These are phyloP conservation scores for Akanthomyces uredinophilus DNA, from an alignment of 2,329 filamentous ascomycete species.

Conservation along the genomic window DNA sequence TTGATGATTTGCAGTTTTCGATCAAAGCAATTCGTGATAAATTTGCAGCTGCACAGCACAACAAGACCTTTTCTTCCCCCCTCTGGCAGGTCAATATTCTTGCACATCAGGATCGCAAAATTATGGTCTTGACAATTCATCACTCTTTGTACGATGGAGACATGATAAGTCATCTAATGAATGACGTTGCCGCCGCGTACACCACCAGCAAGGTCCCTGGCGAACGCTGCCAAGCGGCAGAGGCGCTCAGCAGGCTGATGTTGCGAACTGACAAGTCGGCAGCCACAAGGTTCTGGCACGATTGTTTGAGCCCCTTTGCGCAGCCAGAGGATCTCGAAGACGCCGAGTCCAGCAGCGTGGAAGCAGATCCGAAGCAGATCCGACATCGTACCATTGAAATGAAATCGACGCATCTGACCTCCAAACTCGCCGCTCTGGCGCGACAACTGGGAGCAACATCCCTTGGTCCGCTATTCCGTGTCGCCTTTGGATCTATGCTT, in stretches of 20 bases:
- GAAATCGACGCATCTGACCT: background rate
- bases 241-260: background rate
- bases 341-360: background rate
- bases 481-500: constrained; percentile 5
- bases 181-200: background rate
- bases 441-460: background rate
- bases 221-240: background rate
- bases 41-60: background rate
- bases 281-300: background rate
- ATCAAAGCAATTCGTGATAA: background rate
- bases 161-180: background rate
- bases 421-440: background rate
- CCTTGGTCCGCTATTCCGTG: background rate
- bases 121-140: background rate
- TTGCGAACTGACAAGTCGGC: background rate
- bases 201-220: background rate
- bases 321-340: background rate
- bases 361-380: background rate
- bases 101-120: background rate
- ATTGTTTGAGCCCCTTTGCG: background rate
- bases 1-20: background rate
- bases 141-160: constrained; percentile 4
- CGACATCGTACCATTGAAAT: constrained; percentile 2
- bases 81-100: background rate
- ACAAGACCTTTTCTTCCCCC: constrained; percentile 1